Percentiles rank a stretch among this genome's conserved stretches.
Evolutionary conservation across 345 rosid species (phyloP).

Genomic region (Salix brachista): DNA sequence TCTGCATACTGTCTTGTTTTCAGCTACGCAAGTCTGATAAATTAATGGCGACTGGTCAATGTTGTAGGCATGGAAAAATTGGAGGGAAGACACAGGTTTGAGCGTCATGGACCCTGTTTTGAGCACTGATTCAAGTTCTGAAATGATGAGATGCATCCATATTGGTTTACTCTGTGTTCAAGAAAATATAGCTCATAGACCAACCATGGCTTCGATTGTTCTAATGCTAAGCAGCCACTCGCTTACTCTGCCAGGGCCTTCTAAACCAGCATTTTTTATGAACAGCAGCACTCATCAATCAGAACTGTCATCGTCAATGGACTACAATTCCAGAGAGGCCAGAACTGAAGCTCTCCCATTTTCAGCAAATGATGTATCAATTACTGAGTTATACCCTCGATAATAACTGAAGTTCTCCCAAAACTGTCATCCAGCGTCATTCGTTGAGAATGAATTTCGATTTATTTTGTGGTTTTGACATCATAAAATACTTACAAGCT

Average conservation of each 20-base stretch:
- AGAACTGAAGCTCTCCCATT: background rate
- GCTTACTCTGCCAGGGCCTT: slow-evolving; percentile 34
- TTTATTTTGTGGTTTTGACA: too few species aligned
- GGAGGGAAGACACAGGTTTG: slow-evolving; percentile 37
- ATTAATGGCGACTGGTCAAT: background rate
- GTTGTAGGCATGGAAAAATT: slow-evolving; percentile 49
- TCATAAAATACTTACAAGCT: too few species aligned
- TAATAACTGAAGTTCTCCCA: background rate
- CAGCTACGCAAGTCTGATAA: background rate
- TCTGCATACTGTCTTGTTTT: too few species aligned
- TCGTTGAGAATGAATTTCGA: too few species aligned
- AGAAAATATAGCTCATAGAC: slow-evolving; percentile 34
- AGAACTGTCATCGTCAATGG: slow-evolving; percentile 1
- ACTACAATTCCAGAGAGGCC: background rate
- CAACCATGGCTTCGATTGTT: slow-evolving; percentile 44
- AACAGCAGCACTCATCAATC: slow-evolving; percentile 8
- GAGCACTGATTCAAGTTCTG: slow-evolving; percentile 16
- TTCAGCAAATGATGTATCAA: slow-evolving; percentile 23
- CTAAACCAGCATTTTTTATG: slow-evolving; percentile 35
- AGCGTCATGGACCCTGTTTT: slow-evolving; percentile 39
- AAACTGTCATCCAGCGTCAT: too few species aligned
- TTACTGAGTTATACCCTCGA: slow-evolving; percentile 20
- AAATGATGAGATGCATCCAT: slow-evolving; percentile 48
- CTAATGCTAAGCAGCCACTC: slow-evolving; percentile 48
- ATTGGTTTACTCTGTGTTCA: slow-evolving; percentile 57